Evolutionary conservation across 2,329 filamentous ascomycete genomes (phyloP).

Genomic region (Trichoderma brevicompactum): DNA sequence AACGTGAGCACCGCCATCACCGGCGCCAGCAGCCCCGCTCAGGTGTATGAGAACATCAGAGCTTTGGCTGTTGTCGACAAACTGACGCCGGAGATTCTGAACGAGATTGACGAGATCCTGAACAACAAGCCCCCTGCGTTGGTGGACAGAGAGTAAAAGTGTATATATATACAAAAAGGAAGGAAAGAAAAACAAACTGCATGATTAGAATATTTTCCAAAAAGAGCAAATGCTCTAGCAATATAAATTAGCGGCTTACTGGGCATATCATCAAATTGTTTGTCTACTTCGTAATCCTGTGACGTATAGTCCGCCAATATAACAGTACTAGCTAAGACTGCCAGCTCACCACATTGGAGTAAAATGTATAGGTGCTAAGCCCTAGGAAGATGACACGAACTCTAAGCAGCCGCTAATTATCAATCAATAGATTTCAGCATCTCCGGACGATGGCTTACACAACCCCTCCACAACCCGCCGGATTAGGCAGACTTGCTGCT

Average conservation of each 20-base stretch:
- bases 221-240: not conserved
- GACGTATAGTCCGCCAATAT: not conserved
- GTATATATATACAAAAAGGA: not conserved
- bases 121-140: slow-evolving; percentile 60
- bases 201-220: not conserved
- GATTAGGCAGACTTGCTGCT: not conserved
- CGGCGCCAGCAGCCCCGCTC: slow-evolving; percentile 60
- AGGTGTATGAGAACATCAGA: slow-evolving; percentile 63
- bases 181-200: not conserved
- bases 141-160: slow-evolving; percentile 40
- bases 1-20: slow-evolving; percentile 66
- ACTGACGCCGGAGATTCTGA: slow-evolving; percentile 62
- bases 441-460: slow-evolving; percentile 10
- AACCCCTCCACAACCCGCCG: not conserved
- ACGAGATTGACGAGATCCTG: slow-evolving; percentile 62
- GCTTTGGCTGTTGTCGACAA: slow-evolving; percentile 58
- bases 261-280: not conserved
- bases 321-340: not conserved
- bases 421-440: slow-evolving; percentile 10
- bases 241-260: slow-evolving; percentile 1
- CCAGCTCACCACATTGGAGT: too few species aligned
- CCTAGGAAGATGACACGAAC: slow-evolving; percentile 17
- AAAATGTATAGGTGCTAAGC: slow-evolving; percentile 1
- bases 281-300: not conserved
- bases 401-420: slow-evolving; percentile 8